Evolutionary conservation across 2,329 filamentous ascomycete species (phyloP), one percentile per base, ranked within the genome.

Genomic region (Aspergillus thermomutatus): DNA sequence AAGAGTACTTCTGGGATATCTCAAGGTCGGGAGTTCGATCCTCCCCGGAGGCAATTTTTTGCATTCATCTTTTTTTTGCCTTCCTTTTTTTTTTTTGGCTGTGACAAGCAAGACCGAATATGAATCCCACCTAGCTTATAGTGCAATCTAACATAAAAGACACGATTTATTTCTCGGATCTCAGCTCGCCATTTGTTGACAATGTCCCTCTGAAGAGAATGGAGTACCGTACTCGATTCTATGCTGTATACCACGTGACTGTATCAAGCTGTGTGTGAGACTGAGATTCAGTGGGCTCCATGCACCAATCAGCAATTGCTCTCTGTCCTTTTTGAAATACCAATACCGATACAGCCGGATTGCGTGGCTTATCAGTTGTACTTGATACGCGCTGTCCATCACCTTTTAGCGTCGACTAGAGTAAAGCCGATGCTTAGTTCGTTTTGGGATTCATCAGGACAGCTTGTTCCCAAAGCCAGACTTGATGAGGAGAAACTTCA

Each of bases 391-490:
- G n/a, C 19, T 4, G 8, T 45, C 41, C 8, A 45, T 45, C 14
- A 26, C 23, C 10, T 14, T 21, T 46, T 25, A 11, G 43, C 21
- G 21, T 23, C 21, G 3, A 6, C 43, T 23, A 2, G 21, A 19
- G 17, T 8, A 41, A 43, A 43, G 43, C 11, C 43, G 21, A 25
- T 46, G 43, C 19, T 46, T 25, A 45, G 47, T 49, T 49, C 50
- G 52, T 60, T 46, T 53, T 51, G 52, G 46, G 41, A 17, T 49
- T 58, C 52, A 55, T 43, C 59, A 55, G 57, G 59, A 63, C 57
- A 63, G 48, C 53, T 60, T 57, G 49, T 55, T 54, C 50, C 51
- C 52, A 48, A 43, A 50, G 23, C 41, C 28, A 54, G 50, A 27
- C 45, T 45, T 45, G 48, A 25, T 17, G 43, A 50, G 53, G 21